Percentiles rank a stretch among this genome's conserved stretches.
phyloP scores from a whole-genome alignment of 495 filamentous ascomycete species.

The Margaritispora aquatica region DNA sequence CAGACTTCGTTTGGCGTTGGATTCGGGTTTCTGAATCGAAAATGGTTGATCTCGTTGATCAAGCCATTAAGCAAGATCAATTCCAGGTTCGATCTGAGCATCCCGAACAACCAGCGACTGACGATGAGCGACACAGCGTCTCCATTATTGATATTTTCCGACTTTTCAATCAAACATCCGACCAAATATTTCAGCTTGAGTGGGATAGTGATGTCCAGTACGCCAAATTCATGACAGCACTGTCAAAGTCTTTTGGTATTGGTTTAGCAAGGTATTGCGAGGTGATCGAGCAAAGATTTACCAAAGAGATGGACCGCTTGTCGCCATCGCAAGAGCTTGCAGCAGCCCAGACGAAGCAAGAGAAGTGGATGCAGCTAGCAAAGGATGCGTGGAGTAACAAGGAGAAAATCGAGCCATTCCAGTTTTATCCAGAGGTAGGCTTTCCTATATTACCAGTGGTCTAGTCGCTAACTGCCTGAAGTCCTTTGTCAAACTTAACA shows the following conservation, averaged over 20 bases:
- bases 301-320: conserved; percentile 85
- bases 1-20: conserved; percentile 94
- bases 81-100: conserved; percentile 64
- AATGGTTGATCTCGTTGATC: conserved; percentile 79
- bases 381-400: conserved; percentile 93
- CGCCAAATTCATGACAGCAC: conserved; percentile 94
- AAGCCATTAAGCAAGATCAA: conserved; percentile 80
- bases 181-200: conserved; percentile 76
- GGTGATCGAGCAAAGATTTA: conserved; percentile 77
- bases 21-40: conserved; percentile 72
- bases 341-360: conserved; percentile 73
- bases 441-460: neutral
- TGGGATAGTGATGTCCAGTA: conserved; percentile 94
- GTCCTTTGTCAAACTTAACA: conserved; percentile 97
- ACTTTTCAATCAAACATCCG: conserved; percentile 83
- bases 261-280: conserved; percentile 91
- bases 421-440: conserved; percentile 88
- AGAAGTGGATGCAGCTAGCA: conserved; percentile 84
- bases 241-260: conserved; percentile 78
- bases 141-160: conserved; percentile 92
- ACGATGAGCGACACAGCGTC: conserved; percentile 85
- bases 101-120: conserved; percentile 53
- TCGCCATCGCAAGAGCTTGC: conserved; percentile 82
- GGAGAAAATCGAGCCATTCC: conserved; percentile 94
- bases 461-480: conserved; percentile 27